phyloP scores from a whole-genome alignment of 2,329 filamentous ascomycete species.

The Gnomoniopsis sp. region DNA sequence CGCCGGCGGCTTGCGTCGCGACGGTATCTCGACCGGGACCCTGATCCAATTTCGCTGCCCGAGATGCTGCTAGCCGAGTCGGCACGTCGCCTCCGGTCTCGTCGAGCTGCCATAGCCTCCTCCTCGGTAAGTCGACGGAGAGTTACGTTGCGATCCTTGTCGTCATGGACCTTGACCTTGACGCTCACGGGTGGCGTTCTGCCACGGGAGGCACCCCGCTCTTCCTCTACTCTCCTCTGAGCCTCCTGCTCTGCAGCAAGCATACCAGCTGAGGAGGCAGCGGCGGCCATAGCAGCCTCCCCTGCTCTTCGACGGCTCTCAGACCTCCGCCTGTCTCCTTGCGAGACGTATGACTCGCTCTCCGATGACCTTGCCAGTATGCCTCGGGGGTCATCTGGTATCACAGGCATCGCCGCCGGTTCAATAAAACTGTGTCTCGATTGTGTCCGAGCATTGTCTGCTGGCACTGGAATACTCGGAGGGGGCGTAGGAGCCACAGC shows the following conservation, averaged over 20 bases:
- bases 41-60: conserved; percentile 39
- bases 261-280: conserved; percentile 43
- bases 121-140: conserved; percentile 59
- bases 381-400: conserved; percentile 51
- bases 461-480: conserved; percentile 7
- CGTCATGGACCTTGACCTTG: conserved; percentile 58
- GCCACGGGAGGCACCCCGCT: conserved; percentile 34
- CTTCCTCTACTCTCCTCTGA: conserved; percentile 25
- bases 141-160: conserved; percentile 59
- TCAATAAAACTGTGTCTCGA: conserved; percentile 36
- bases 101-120: conserved; percentile 46
- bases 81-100: conserved; percentile 37
- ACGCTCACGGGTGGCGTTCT: conserved; percentile 49
- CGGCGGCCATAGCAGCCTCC: conserved; percentile 44
- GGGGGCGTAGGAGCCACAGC: conserved; percentile 9
- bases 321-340: conserved; percentile 40
- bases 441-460: conserved; percentile 30
- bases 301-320: conserved; percentile 44
- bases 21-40: conserved; percentile 48
- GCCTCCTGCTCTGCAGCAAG: conserved; percentile 47
- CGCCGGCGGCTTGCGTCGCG: conserved; percentile 47
- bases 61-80: conserved; percentile 56
- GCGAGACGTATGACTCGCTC: conserved; percentile 41
- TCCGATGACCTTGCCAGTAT: conserved; percentile 37
- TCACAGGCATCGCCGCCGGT: conserved; percentile 47